phyloP scores from a whole-genome alignment of 108 stramenopile species.

The Parietichytrium sp. region DNA sequence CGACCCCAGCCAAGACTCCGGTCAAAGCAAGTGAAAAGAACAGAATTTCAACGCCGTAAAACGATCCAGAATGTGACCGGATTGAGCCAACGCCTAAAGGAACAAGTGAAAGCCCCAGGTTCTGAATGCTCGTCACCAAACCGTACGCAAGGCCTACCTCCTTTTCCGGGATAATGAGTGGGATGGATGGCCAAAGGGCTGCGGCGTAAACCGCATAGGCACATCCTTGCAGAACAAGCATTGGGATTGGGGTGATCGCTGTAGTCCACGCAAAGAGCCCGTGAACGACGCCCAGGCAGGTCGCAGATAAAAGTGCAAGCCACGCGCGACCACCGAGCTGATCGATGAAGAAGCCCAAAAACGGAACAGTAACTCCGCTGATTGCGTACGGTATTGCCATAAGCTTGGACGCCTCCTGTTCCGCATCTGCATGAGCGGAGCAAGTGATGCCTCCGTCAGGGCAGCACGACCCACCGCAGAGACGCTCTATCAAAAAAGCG shows the following conservation, averaged over 20 bases:
- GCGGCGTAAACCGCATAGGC: constrained; percentile 66
- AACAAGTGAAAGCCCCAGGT: constrained; percentile 64
- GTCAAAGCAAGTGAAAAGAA: background rate
- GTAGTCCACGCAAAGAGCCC: constrained; percentile 45
- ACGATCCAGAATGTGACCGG: background rate
- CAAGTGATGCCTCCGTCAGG: background rate
- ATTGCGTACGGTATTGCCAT: constrained; percentile 48
- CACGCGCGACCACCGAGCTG: constrained; percentile 58
- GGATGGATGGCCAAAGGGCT: constrained; percentile 70
- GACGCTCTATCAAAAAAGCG: constrained; percentile 64
- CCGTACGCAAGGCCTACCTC: constrained; percentile 66
- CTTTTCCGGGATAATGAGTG: constrained; percentile 59
- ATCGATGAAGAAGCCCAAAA: constrained; percentile 66
- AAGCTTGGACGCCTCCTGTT: constrained; percentile 44
- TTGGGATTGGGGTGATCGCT: constrained; percentile 49
- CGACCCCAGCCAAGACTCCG: constrained; percentile 56
- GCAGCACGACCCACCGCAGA: constrained; percentile 42
- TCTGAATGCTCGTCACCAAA: constrained; percentile 65
- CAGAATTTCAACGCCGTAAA: background rate
- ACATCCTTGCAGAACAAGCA: constrained; percentile 64
- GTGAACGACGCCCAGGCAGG: constrained; percentile 57
- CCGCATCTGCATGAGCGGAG: constrained; percentile 33
- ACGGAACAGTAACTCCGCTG: constrained; percentile 55
- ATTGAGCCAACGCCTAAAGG: constrained; percentile 55
- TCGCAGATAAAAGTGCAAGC: constrained; percentile 54